These are phyloP conservation scores for Boletales sp. DNA, from an alignment of 768 basidiomycete genomes.

Conservation along the genomic window DNA sequence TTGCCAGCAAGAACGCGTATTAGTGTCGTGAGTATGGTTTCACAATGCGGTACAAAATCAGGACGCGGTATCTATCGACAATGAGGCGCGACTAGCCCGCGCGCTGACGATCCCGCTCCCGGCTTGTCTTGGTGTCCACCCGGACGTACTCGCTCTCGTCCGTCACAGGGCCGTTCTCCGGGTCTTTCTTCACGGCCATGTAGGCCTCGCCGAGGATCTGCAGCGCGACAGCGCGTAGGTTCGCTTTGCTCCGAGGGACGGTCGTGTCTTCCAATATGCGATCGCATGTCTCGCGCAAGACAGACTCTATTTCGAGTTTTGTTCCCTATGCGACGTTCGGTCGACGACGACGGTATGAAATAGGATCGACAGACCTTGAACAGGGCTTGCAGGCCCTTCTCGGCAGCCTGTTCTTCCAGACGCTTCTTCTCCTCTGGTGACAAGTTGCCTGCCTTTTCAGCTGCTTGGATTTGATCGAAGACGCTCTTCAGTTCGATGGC, in stretches of 20 bases:
- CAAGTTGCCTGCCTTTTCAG: constrained; percentile 80
- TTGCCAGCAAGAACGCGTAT: background rate
- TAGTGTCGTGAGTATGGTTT: constrained; percentile 2
- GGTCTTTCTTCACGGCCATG: constrained; percentile 63
- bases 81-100: constrained; percentile 7
- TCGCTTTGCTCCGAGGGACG: constrained; percentile 53
- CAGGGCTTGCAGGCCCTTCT: constrained; percentile 86
- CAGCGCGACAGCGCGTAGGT: constrained; percentile 74
- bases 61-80: background rate
- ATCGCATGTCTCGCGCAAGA: constrained; percentile 86
- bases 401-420: constrained; percentile 88
- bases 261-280: constrained; percentile 61
- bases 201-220: constrained; percentile 85
- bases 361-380: constrained; percentile 63
- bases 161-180: constrained; percentile 23
- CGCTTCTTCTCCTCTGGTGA: constrained; percentile 74
- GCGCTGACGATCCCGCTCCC: constrained; percentile 39
- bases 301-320: constrained; percentile 87
- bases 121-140: constrained; percentile 70
- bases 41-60: constrained; percentile 6
- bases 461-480: constrained; percentile 89
- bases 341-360: background rate
- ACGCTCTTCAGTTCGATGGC: constrained; percentile 88
- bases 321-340: constrained; percentile 53
- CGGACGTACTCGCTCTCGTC: constrained; percentile 81